Percentiles rank a stretch among this genome's conserved stretches.
Evolutionary conservation across 2,329 filamentous ascomycete genomes (phyloP).

Genomic region (Sarocladium strictum): DNA sequence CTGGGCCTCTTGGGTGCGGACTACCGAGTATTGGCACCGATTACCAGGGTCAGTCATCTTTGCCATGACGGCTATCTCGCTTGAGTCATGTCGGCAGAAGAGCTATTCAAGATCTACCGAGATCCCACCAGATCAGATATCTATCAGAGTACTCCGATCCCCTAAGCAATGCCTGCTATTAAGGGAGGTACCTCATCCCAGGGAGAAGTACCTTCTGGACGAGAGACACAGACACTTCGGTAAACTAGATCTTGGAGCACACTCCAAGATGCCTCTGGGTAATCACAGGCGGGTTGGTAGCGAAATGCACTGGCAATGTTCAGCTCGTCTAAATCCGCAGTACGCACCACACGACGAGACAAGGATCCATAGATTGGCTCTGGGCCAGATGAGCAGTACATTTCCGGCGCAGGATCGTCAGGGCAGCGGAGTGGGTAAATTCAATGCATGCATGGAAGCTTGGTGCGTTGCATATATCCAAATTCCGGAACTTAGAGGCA

Average conservation of each 20-base stretch:
- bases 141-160: too few species aligned
- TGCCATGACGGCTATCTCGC: neutral
- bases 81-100: neutral
- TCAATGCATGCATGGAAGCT: neutral
- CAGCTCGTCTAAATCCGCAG: neutral
- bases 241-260: too few species aligned
- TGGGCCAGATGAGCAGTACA: neutral
- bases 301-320: neutral
- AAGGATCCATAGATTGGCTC: too few species aligned
- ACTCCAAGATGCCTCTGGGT: too few species aligned
- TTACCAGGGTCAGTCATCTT: neutral
- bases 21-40: neutral
- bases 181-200: neutral
- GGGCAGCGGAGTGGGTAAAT: neutral
- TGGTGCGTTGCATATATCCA: neutral
- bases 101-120: neutral
- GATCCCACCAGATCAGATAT: slow-evolving; percentile 1
- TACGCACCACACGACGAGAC: neutral
- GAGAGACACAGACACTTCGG: neutral
- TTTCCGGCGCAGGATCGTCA: neutral
- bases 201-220: too few species aligned
- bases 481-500: neutral
- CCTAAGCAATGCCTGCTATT: too few species aligned
- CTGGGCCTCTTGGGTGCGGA: neutral
- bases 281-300: neutral